A percentile compares a stretch with the other conserved stretches of the same genome.
phyloP scores from a whole-genome alignment of 805 yeast genomes.

The Kluyveromyces siamensis region DNA sequence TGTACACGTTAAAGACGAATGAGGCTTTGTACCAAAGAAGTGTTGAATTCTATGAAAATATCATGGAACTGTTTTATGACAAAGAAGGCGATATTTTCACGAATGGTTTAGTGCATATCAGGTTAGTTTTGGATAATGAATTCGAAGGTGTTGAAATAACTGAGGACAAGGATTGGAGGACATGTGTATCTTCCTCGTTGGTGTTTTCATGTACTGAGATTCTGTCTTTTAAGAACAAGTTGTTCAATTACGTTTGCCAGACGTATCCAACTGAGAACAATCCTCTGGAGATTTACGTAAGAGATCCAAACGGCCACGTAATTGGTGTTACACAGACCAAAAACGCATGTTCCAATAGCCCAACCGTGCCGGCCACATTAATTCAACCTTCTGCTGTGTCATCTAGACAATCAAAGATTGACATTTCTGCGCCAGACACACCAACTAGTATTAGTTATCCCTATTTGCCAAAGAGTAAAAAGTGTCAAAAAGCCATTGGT shows the following conservation, averaged over 20 bases:
- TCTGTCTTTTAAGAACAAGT: constrained; percentile 19
- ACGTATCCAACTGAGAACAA: constrained; percentile 61
- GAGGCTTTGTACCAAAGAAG: constrained; percentile 36
- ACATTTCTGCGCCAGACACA: constrained; percentile 11
- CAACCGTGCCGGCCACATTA: constrained; percentile 11
- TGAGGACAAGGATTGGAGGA: constrained; percentile 38
- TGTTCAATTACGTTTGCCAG: constrained; percentile 34
- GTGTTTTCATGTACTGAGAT: constrained; percentile 30
- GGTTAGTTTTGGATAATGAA: constrained; percentile 5
- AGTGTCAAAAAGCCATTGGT: constrained; percentile 50
- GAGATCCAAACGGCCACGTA: constrained; percentile 79
- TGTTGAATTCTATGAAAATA: constrained; percentile 41
- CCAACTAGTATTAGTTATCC: constrained; percentile 12
- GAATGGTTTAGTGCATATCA: not conserved
- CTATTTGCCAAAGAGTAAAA: constrained; percentile 19
- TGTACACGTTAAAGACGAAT: constrained; percentile 44
- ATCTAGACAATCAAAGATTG: constrained; percentile 17
- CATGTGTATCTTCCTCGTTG: constrained; percentile 33
- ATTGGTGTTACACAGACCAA: constrained; percentile 65
- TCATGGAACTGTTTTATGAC: constrained; percentile 12
- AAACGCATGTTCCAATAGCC: constrained; percentile 47
- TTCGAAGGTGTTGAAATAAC: not conserved
- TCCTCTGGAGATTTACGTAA: constrained; percentile 65
- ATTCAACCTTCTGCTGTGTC: constrained; percentile 11
- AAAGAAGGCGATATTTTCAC: not conserved